phyloP scores from a whole-genome alignment of 805 yeast genomes.

The Komagataella kurtzmanii region DNA sequence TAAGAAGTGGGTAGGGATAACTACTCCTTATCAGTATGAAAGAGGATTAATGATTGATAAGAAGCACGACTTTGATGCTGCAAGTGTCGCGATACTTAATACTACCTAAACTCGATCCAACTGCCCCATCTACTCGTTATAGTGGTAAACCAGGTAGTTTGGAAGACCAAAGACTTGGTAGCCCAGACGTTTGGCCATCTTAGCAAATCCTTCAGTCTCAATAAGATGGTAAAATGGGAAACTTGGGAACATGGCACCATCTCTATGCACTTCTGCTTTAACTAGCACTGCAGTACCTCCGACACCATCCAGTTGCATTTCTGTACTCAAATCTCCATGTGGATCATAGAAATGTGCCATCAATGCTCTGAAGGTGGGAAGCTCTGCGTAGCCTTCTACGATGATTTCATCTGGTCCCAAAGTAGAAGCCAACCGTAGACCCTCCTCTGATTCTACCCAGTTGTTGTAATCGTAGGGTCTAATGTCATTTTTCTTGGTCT shows the following conservation, averaged over 20 bases:
- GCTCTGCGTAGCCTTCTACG: conserved; percentile 87
- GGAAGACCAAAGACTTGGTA: conserved; percentile 90
- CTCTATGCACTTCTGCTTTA: conserved; percentile 95
- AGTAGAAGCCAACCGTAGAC: conserved; percentile 54
- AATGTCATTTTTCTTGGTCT: conserved; percentile 36
- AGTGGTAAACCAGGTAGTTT: conserved; percentile 85
- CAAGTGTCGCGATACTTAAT: background rate
- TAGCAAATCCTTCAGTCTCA: conserved; percentile 98
- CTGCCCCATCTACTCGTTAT: conserved; percentile 43
- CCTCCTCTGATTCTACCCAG: conserved; percentile 84
- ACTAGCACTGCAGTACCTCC: conserved; percentile 97
- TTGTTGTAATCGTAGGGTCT: conserved; percentile 94
- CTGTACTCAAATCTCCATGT: conserved; percentile 45
- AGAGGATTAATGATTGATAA: background rate
- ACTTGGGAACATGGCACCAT: conserved; percentile 99
- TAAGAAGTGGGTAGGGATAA: background rate
- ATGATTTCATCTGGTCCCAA: conserved; percentile 84
- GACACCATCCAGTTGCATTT: conserved; percentile 88
- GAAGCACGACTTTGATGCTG: background rate
- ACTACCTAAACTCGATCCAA: background rate
- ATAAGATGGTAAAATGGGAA: conserved; percentile 95
- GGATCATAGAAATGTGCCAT: conserved; percentile 83
- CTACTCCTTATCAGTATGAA: background rate
- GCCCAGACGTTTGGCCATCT: conserved; percentile 91
- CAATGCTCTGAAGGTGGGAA: conserved; percentile 87